Evolutionary conservation across 768 basidiomycete genomes (phyloP).

Genomic region (Sarcodon aspratus): DNA sequence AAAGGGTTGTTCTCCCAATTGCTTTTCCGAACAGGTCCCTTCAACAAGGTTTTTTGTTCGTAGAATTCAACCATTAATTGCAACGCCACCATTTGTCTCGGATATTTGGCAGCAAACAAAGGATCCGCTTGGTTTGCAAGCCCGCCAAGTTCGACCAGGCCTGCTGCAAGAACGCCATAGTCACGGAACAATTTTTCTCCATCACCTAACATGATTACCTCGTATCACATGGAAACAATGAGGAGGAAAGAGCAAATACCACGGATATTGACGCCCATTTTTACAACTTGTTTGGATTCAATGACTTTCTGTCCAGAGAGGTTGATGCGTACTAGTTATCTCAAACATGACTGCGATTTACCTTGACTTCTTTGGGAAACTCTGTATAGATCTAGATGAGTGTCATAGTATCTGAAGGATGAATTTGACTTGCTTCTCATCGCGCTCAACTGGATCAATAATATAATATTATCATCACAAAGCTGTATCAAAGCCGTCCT

Average conservation of each 20-base stretch:
- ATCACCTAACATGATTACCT: slow-evolving; percentile 22
- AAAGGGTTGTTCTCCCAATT: slow-evolving; percentile 33
- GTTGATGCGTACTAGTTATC: not conserved
- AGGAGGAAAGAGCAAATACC: slow-evolving; percentile 19
- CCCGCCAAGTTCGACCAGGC: slow-evolving; percentile 34
- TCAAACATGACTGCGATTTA: slow-evolving; percentile 7
- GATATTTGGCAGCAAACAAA: slow-evolving; percentile 19
- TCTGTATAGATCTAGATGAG: slow-evolving; percentile 13
- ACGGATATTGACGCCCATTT: slow-evolving; percentile 37
- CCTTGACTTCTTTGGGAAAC: slow-evolving; percentile 32
- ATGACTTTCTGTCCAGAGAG: slow-evolving; percentile 27
- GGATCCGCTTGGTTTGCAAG: slow-evolving; percentile 30
- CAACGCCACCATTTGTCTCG: slow-evolving; percentile 29
- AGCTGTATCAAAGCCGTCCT: slow-evolving; percentile 35
- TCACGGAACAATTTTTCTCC: slow-evolving; percentile 37
- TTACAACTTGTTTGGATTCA: slow-evolving; percentile 26
- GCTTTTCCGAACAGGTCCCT: slow-evolving; percentile 32
- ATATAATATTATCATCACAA: slow-evolving; percentile 27
- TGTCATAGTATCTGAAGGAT: not conserved
- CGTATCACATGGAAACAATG: not conserved
- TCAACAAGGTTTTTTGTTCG: slow-evolving; percentile 24
- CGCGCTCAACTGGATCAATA: slow-evolving; percentile 35
- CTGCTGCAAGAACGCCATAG: slow-evolving; percentile 28
- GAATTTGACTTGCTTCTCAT: slow-evolving; percentile 28
- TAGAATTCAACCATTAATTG: slow-evolving; percentile 32